Conservation (phyloP, 2,329 filamentous ascomycete genomes). For the Lecanicillium sp. region DNA sequence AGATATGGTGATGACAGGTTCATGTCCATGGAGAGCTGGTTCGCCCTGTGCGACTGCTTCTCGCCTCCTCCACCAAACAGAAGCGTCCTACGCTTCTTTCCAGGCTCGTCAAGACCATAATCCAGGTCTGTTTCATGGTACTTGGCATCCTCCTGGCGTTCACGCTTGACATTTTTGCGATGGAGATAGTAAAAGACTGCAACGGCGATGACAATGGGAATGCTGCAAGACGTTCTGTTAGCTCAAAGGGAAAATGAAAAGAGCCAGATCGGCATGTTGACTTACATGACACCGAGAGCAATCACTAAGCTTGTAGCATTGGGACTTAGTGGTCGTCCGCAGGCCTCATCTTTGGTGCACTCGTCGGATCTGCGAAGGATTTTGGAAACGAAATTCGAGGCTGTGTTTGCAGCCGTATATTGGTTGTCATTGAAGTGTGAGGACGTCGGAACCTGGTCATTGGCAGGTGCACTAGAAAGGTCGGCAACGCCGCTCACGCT, state of each 20-base stretch:
- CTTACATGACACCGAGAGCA: constrained; percentile 62
- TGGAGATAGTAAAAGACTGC: constrained; percentile 69
- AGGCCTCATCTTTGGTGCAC: constrained; percentile 31
- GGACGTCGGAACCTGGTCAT: too few species aligned
- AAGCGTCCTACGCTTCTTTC: constrained; percentile 25
- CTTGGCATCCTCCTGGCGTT: constrained; percentile 67
- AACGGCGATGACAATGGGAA: constrained; percentile 63
- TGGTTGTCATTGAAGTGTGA: neutral
- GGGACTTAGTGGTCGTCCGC: constrained; percentile 50
- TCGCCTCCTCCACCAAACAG: constrained; percentile 44
- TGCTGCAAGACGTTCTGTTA: constrained; percentile 40
- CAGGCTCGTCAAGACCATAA: constrained; percentile 66
- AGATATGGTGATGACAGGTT: constrained; percentile 79
- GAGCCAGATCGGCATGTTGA: constrained; percentile 15
- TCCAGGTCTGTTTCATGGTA: constrained; percentile 89
- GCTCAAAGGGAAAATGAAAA: too few species aligned
- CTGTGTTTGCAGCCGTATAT: neutral
- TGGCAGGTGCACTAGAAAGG: too few species aligned
- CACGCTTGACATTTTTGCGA: constrained; percentile 63
- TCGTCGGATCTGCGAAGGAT: constrained; percentile 5
- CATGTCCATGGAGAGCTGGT: constrained; percentile 63
- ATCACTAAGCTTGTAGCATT: constrained; percentile 57
- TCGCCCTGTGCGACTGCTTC: constrained; percentile 37
- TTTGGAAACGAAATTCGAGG: constrained; percentile 3
- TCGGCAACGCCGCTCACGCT: too few species aligned